Evolutionary conservation across 148 eudicot species (phyloP), one percentile per base, ranked within the genome.

Genomic region (Dysphania ambrosioides): DNA sequence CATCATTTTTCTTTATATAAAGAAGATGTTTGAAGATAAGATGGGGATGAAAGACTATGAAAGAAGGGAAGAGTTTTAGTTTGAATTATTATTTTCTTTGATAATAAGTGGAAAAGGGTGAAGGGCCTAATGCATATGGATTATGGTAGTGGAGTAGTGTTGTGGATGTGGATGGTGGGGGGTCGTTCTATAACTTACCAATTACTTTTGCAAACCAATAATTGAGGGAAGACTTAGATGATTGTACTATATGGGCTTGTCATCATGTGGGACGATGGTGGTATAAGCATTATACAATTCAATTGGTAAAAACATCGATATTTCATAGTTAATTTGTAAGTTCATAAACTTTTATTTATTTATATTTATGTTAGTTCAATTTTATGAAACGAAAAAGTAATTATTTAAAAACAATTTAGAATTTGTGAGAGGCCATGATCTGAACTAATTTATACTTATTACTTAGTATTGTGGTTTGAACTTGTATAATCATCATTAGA

Each of bases 171-270:
- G 72, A 51, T 49, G 36, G 72, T 70, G 61, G 53, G 75, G 36
- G 19, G 53, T 58, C 32, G 3, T 61, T 26, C 29, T 38, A 72
- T 15, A 74, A 65, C 30, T 23, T 12, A 1, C 15, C 27, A 58
- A 32, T 69, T 35, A 34, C 12, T 27, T 21, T 74, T 47, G 44
- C 51, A 32, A 35, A 36, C 24, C 71, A 74, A 62, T 65, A 74
- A 66, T 66, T 65, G 77, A 65, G 63, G 60, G 63, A 19, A 53
- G 66, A 75, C 36, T 26, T 55, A 34, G 53, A 55, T 75, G 77
- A 66, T 51, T 26, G 64, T 26, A 10, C 34, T 38, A 51, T n/a
- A n/a, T n/a, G n/a, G n/a, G n/a, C n/a, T n/a, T n/a, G n/a, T n/a
- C n/a, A 19, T 36, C 51, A 40, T 36, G 70, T 66, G 70, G 51